Conservation (phyloP, 1,284 basidiomycete species). For the Leccinum angustisporum region DNA sequence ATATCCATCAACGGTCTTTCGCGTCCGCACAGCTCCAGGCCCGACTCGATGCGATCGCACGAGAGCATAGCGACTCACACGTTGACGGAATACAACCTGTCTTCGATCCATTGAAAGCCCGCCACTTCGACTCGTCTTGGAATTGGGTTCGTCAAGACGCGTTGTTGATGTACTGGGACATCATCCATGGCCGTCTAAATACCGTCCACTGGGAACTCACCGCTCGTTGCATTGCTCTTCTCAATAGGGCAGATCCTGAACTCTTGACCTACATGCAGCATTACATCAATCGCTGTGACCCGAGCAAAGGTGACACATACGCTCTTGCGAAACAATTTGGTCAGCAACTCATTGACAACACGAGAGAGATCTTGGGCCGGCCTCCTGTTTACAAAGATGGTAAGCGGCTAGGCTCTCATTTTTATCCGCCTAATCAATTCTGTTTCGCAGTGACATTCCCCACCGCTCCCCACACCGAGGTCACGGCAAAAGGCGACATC, state of each 20-base stretch:
- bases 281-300: constrained; percentile 84
- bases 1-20: constrained; percentile 83
- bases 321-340: constrained; percentile 95
- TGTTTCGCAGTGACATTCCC: constrained; percentile 84
- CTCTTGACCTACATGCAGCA: constrained; percentile 95
- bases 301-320: constrained; percentile 87
- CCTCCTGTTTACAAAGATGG: constrained; percentile 93
- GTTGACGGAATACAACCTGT: constrained; percentile 92
- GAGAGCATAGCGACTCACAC: constrained; percentile 92
- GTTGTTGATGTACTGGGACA: constrained; percentile 95
- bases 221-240: constrained; percentile 95
- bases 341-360: constrained; percentile 94
- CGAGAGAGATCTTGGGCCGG: constrained; percentile 78
- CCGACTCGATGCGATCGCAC: constrained; percentile 83
- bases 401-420: constrained; percentile 38
- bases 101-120: constrained; percentile 94
- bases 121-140: constrained; percentile 98
- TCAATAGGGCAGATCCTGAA: constrained; percentile 94
- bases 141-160: constrained; percentile 99
- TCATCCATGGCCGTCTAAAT: constrained; percentile 91
- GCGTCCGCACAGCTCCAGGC: constrained; percentile 75
- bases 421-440: neutral
- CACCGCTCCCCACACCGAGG: constrained; percentile 93
- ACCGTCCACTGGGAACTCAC: constrained; percentile 94
- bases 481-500: constrained; percentile 92